Evolutionary conservation across 2,329 filamentous ascomycete genomes (phyloP), one percentile per base, ranked within the genome.

Genomic region (Clonostachys rosea): DNA sequence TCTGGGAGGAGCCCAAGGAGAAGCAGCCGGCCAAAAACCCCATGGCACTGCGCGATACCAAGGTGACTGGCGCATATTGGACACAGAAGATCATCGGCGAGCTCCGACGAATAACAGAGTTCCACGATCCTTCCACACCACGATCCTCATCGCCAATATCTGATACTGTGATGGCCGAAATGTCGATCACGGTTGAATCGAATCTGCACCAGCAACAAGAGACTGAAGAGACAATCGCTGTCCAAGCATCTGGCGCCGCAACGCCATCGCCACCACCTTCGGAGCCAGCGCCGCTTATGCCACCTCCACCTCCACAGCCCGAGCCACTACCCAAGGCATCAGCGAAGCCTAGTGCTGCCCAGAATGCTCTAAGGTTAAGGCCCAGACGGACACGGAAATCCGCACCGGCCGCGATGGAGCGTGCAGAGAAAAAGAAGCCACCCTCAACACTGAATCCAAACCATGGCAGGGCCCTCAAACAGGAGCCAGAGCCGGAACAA

Each of bases 1-100:
- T 86, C 5, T 86, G 82, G 81, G 64, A 79, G 48, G 74, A 74
- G 0, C 64, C 67, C 42, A 75, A 72, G 54, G 51, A 58, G 62
- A 33, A 66, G 34, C 47, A 46, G 6, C 37, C 50, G 7, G 58
- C 56, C 50, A 51, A 43, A 43, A 45, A 42, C n/a, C 42, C 44
- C 45, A 42, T 42, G 47, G 42, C 46, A 40, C 37, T 12, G 42
- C 8, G 36, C 36, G 34, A 24, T 20, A 16, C 37, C 24, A 18
- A 43, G 44, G 41, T 14, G 10, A 40, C 43, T 18, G 16, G 17
- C 7, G 41, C 40, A 30, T 42, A 20, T 14, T 17, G 20, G n/a
- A 50, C 50, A 37, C 50, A 42, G 20, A 49, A 46, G 10, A 34
- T 36, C 2, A 24, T 17, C 14, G 50, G 54, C 41, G 48, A 47